Percentiles rank a stretch among this genome's conserved stretches.
Evolutionary conservation across 2,329 filamentous ascomycete species (phyloP).

Genomic region (Penicillium sclerotiorum): DNA sequence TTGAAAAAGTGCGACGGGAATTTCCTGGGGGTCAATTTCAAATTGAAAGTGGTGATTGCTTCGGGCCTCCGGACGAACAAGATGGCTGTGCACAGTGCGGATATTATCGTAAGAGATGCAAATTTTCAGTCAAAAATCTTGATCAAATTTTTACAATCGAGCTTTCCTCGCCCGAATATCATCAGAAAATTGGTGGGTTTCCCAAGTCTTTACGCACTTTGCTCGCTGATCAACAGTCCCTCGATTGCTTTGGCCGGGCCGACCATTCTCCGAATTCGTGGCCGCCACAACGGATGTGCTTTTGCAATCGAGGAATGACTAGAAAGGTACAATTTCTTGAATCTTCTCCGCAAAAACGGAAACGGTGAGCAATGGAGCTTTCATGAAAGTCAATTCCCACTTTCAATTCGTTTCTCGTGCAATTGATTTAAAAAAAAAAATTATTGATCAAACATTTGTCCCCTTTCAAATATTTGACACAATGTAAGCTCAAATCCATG

Average conservation of each 20-base stretch:
- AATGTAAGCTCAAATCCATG: no score
- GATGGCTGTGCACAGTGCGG: constrained; percentile 19
- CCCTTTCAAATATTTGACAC: no score
- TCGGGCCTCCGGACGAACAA: constrained; percentile 12
- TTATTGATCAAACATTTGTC: no score
- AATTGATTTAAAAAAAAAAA: no score
- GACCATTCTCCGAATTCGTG: constrained; percentile 17
- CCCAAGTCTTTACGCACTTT: constrained; percentile 15
- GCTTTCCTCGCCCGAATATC: not conserved
- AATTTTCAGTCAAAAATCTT: constrained; percentile 14
- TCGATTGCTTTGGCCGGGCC: constrained; percentile 16
- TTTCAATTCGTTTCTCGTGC: no score
- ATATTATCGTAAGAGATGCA: constrained; percentile 19
- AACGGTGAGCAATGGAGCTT: no score
- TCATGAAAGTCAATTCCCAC: no score
- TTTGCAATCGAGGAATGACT: constrained; percentile 12
- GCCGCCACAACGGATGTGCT: constrained; percentile 17
- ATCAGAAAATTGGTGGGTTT: constrained; percentile 18
- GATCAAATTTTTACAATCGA: constrained; percentile 16
- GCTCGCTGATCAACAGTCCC: constrained; percentile 16
- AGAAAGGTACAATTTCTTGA: constrained; percentile 16
- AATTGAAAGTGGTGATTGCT: not conserved
- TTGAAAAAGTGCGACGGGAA: constrained; percentile 9
- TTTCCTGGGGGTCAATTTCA: constrained; percentile 12
- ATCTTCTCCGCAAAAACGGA: no score